Evolutionary conservation across 1,139 yeast species (phyloP), one percentile per base, ranked within the genome.

Genomic region (Nakaseomyces sp.): DNA sequence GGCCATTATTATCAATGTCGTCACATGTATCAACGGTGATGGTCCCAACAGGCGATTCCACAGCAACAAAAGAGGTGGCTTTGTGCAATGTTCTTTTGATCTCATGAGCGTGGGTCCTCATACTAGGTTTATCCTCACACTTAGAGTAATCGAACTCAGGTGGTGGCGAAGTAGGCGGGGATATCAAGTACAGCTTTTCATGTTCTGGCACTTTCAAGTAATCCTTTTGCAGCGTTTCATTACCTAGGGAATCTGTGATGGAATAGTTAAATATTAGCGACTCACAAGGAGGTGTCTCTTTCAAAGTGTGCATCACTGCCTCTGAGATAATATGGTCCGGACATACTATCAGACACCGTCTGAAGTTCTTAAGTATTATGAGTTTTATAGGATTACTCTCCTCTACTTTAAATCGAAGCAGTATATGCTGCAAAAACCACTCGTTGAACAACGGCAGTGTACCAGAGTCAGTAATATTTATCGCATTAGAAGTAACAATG

Each of bases 161-260:
- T 3, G 70, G 70, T 1, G 71, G 71, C 8, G 71, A 67, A 5
- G 65, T 59, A 13, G 71, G 71, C 7, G 71, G 71, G 1, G 70
- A 66, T 5, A 67, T 61, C 41, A 67, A 47, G 45, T 66, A 66
- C 57, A 64, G 47, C 40, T 60, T 55, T 9, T 57, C 52, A 35
- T 58, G 50, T 38, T 53, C 50, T 4, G 71, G 71, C 9, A 66
- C 52, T 43, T 58, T 42, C 17, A 67, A 48, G 43, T 60, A 60
- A 19, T 56, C 51, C 30, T 46, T 53, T 5, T 52, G 46, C 13
- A 47, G 37, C 12, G 49, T 43, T 5, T 46, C 45, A 32, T 48
- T 46, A 9, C 20, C 28, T 6, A 28, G 18, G 13, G 57, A 55
- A 36, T 57, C 50, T 4, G 57, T 37, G 18, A 50, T 24, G 2